Percentiles rank a stretch among this genome's conserved stretches.
These are phyloP conservation scores for Endoconidiophora polonica DNA, from an alignment of 2,329 filamentous ascomycete genomes.

Conservation along the genomic window DNA sequence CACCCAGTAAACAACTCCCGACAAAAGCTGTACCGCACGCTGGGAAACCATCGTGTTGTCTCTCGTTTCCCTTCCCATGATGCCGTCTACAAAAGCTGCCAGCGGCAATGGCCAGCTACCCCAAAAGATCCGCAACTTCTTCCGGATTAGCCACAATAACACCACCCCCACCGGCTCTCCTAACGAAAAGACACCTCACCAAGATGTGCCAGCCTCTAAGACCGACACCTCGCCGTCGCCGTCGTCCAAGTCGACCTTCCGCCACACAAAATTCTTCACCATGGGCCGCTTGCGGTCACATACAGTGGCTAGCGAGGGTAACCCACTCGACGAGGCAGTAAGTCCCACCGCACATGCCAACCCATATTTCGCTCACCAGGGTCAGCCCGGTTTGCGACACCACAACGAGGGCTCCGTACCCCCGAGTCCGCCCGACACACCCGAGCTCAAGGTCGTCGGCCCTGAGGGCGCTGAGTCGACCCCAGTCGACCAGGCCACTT, in stretches of 20 bases:
- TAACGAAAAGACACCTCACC: slow-evolving; percentile 9
- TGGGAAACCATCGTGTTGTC: not conserved
- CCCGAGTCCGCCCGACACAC: slow-evolving; percentile 81
- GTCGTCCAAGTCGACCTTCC: slow-evolving; percentile 44
- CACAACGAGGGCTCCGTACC: slow-evolving; percentile 89
- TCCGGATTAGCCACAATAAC: slow-evolving; percentile 38
- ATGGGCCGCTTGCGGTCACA: slow-evolving; percentile 77
- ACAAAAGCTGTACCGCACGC: not conserved
- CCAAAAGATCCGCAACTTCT: slow-evolving; percentile 54
- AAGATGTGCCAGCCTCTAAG: slow-evolving; percentile 9
- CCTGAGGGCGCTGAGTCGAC: slow-evolving; percentile 34
- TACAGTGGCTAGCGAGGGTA: slow-evolving; percentile 84
- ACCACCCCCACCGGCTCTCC: slow-evolving; percentile 12
- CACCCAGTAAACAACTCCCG: not conserved
- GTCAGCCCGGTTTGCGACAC: slow-evolving; percentile 80
- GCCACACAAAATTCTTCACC: slow-evolving; percentile 77
- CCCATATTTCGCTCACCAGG: slow-evolving; percentile 94
- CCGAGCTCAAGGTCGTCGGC: slow-evolving; percentile 56
- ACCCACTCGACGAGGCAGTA: slow-evolving; percentile 71
- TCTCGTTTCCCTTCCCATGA: slow-evolving; percentile 17
- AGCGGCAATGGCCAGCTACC: slow-evolving; percentile 44
- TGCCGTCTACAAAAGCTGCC: slow-evolving; percentile 37
- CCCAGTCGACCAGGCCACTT: slow-evolving; percentile 46
- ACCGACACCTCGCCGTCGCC: slow-evolving; percentile 15
- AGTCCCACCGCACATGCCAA: slow-evolving; percentile 91